Evolutionary conservation across 768 basidiomycete species (phyloP).

Genomic region (Pleurotus giganteus): DNA sequence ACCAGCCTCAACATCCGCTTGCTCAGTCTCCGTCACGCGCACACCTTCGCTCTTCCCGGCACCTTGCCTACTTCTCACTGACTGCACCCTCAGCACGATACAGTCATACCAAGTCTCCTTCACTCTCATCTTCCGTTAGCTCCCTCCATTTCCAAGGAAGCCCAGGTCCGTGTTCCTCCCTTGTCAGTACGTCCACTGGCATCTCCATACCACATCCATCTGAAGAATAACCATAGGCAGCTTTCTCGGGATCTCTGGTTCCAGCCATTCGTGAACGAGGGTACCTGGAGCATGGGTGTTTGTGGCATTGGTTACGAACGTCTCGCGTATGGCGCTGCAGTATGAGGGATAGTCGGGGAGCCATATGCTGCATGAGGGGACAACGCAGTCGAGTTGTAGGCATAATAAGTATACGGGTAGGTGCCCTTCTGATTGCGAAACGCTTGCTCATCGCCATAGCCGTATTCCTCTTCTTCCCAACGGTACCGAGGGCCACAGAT

Average conservation of each 20-base stretch:
- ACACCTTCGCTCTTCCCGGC: constrained; percentile 27
- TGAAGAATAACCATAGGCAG: background rate
- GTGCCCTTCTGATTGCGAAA: constrained; percentile 50
- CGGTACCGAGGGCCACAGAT: constrained; percentile 79
- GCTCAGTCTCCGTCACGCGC: constrained; percentile 3
- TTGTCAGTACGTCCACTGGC: constrained; percentile 18
- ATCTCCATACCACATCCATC: constrained; percentile 11
- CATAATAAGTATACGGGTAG: constrained; percentile 31
- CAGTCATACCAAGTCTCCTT: constrained; percentile 85
- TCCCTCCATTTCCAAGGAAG: constrained; percentile 83
- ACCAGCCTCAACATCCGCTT: constrained; percentile 12
- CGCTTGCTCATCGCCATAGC: constrained; percentile 47
- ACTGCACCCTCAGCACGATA: constrained; percentile 31
- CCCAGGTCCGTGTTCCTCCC: constrained; percentile 32
- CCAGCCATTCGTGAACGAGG: background rate
- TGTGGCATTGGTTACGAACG: constrained; percentile 8
- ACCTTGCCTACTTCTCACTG: constrained; percentile 34
- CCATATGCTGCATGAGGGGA: background rate
- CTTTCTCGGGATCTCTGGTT: background rate
- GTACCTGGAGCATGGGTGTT: constrained; percentile 3
- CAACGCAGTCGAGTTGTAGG: background rate
- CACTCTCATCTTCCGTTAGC: constrained; percentile 63
- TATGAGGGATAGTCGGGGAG: background rate
- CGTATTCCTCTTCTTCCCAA: constrained; percentile 74
- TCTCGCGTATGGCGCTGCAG: no score